phyloP scores from a whole-genome alignment of 2,329 filamentous ascomycete genomes.

The Fusarium avenaceum region DNA sequence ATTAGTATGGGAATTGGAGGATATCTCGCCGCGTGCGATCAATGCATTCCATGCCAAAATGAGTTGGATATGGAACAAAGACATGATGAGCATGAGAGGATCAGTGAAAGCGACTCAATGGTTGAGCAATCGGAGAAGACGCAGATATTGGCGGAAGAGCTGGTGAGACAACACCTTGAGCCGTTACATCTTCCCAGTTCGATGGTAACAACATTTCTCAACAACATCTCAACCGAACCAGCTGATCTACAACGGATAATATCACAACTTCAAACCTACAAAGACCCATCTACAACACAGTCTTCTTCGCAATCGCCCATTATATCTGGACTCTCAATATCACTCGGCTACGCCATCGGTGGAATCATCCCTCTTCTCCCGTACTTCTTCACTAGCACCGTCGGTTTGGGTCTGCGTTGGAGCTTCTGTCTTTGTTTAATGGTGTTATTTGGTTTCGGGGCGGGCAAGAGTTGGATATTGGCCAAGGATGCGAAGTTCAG shows the following conservation, averaged over 20 bases:
- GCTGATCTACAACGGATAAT: conserved; percentile 50
- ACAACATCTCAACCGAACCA: conserved; percentile 44
- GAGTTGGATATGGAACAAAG: conserved; percentile 44
- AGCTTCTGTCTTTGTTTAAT: conserved; percentile 68
- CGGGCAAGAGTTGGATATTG: conserved; percentile 64
- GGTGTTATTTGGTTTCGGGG: conserved; percentile 69
- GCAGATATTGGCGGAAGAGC: conserved; percentile 26
- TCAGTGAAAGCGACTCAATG: conserved; percentile 11
- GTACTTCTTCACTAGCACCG: conserved; percentile 66
- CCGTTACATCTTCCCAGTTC: conserved; percentile 49
- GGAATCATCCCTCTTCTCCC: conserved; percentile 73
- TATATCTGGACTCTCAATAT: conserved; percentile 70
- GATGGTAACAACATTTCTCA: conserved; percentile 45
- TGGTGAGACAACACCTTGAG: conserved; percentile 53
- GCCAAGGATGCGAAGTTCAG: conserved; percentile 20
- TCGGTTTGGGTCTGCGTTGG: conserved; percentile 62
- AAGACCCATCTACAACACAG: conserved; percentile 2
- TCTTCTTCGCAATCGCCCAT: conserved; percentile 52
- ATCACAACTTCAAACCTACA: conserved; percentile 35
- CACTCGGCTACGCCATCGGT: conserved; percentile 72
- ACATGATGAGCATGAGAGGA: conserved; percentile 39
- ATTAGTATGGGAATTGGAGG: conserved; percentile 82
- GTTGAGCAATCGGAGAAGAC: conserved; percentile 21
- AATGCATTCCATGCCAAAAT: conserved; percentile 12
- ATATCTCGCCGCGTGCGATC: conserved; percentile 71